Evolutionary conservation across 345 rosid genomes (phyloP).

Genomic region (Eutrema yunnanense): DNA sequence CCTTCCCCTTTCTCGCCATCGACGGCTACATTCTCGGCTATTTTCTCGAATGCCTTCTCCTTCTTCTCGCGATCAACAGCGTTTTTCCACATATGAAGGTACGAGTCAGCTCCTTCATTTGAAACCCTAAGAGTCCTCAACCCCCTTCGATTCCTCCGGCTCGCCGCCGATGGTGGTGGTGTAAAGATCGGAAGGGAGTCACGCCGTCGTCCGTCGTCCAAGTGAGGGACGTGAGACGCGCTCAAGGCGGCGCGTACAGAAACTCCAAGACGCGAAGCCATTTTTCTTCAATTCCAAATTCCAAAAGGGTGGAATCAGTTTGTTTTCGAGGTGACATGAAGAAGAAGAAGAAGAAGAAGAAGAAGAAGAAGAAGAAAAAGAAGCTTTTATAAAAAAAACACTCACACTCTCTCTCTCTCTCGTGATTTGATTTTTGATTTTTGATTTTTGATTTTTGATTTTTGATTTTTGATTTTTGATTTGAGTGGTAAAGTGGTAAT

Average conservation of each 20-base stretch:
- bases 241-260: conserved; percentile 34
- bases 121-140: conserved; percentile 35
- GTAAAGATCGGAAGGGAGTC: neutral
- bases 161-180: neutral
- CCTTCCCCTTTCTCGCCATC: conserved; percentile 11
- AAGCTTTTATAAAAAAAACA: neutral
- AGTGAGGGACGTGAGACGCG: conserved; percentile 12
- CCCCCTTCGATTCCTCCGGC: conserved; percentile 2
- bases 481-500: neutral
- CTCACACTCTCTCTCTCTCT: neutral
- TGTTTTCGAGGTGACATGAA: neutral
- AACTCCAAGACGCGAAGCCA: conserved; percentile 41
- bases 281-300: neutral
- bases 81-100: conserved; percentile 78
- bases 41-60: conserved; percentile 51
- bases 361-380: neutral
- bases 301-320: neutral
- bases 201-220: neutral
- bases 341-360: neutral
- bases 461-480: neutral
- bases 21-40: conserved; percentile 30
- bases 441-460: neutral
- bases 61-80: conserved; percentile 70
- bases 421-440: neutral
- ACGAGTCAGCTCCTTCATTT: conserved; percentile 44